A percentile compares a stretch with the other conserved stretches of the same genome.
Conservation (phyloP, 345 rosid species). For the Eucalyptus sideroxylon region DNA sequence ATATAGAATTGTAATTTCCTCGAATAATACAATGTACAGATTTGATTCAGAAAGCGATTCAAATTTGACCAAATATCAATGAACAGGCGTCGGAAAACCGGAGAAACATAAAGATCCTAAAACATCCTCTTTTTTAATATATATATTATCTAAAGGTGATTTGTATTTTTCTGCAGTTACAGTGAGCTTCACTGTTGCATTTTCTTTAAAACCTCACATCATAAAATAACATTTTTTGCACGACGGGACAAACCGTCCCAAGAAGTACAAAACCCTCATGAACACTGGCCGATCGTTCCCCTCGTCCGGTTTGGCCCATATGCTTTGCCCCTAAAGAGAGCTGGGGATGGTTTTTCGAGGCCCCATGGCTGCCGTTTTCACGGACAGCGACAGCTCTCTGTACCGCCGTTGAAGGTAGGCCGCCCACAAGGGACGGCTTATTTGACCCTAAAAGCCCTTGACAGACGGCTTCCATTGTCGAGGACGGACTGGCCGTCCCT, state of each 20-base stretch:
- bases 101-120: neutral
- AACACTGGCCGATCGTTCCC: neutral
- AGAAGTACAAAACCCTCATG: neutral
- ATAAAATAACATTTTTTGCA: no score
- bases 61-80: neutral
- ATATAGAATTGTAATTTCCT: neutral
- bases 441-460: neutral
- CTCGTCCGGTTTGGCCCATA: neutral
- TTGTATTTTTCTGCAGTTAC: neutral
- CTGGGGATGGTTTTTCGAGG: neutral
- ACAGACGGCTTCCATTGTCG: neutral
- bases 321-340: neutral
- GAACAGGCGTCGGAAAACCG: neutral
- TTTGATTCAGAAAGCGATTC: neutral
- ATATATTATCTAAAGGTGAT: neutral
- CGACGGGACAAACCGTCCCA: neutral
- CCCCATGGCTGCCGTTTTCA: neutral
- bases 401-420: neutral
- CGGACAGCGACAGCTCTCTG: neutral
- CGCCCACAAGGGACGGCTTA: neutral
- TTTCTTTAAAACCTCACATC: neutral
- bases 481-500: neutral
- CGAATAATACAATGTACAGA: neutral
- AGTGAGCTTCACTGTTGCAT: neutral
- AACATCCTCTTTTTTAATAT: neutral